Conservation (phyloP, 495 filamentous ascomycete genomes). For the Paragyromitra xinjiangensis region DNA sequence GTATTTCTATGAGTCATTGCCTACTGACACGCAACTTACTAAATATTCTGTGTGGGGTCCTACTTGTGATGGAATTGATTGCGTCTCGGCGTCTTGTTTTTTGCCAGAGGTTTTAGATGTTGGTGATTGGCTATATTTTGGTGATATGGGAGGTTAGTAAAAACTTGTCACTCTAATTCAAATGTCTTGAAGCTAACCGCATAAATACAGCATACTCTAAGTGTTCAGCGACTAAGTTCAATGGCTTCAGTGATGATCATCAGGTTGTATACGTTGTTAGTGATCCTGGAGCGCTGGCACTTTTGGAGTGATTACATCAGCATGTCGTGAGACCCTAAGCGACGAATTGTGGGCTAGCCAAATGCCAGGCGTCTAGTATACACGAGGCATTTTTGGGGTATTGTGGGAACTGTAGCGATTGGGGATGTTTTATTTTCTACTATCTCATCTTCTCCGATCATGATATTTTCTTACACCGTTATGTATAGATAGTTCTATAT, state of each 20-base stretch:
- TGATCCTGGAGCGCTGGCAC: slow-evolving; percentile 82
- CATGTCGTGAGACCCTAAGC: not conserved
- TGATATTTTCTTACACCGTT: slow-evolving; percentile 23
- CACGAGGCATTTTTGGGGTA: not conserved
- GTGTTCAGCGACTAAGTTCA: slow-evolving; percentile 97
- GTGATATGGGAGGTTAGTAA: slow-evolving; percentile 80
- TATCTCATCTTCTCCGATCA: not conserved
- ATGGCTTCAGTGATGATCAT: slow-evolving; percentile 93
- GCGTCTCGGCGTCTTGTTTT: slow-evolving; percentile 78
- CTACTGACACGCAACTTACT: slow-evolving; percentile 59
- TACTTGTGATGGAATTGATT: slow-evolving; percentile 97
- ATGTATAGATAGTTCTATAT: slow-evolving; percentile 29
- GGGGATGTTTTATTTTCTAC: slow-evolving; percentile 30
- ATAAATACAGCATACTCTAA: slow-evolving; percentile 80
- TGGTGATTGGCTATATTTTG: slow-evolving; percentile 98
- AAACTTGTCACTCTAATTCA: not conserved
- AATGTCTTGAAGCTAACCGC: slow-evolving; percentile 36
- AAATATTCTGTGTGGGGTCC: slow-evolving; percentile 97
- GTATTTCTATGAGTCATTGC: slow-evolving; percentile 66
- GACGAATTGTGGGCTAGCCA: not conserved
- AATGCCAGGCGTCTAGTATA: not conserved
- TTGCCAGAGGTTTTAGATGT: slow-evolving; percentile 79
- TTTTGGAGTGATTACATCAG: slow-evolving; percentile 66
- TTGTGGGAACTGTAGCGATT: not conserved
- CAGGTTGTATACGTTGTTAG: slow-evolving; percentile 93